Evolutionary conservation across 345 rosid genomes (phyloP).

Genomic region (Linum tenue): DNA sequence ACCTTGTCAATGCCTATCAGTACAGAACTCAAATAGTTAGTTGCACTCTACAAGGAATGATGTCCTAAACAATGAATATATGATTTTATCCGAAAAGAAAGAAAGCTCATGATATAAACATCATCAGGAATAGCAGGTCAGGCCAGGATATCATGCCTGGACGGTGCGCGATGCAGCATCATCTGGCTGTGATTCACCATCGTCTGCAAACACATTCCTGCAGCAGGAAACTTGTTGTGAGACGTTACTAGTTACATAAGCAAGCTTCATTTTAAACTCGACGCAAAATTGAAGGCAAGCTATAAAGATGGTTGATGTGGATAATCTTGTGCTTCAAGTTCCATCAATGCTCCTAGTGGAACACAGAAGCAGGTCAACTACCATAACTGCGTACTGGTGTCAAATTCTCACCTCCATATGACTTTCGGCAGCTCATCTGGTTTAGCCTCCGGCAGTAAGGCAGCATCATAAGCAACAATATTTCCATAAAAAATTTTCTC

Average conservation of each 20-base stretch:
- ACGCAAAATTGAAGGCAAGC: not conserved
- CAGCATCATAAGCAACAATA: slow-evolving; percentile 75
- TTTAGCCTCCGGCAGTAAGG: slow-evolving; percentile 19
- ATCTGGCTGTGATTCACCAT: slow-evolving; percentile 59
- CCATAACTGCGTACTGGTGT: not conserved
- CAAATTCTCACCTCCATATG: too few relatives aligned
- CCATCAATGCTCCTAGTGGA: too few relatives aligned
- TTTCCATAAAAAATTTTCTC: slow-evolving; percentile 95
- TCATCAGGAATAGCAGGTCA: not conserved
- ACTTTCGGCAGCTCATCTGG: too few relatives aligned
- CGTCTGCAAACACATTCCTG: slow-evolving; percentile 88
- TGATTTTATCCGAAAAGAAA: too few relatives aligned
- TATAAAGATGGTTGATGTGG: not conserved
- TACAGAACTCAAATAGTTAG: slow-evolving; percentile 17
- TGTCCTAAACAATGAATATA: not conserved
- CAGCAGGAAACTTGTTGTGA: slow-evolving; percentile 8
- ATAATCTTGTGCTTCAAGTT: not conserved
- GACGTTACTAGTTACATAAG: not conserved
- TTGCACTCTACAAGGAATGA: not conserved
- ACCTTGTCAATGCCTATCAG: slow-evolving; percentile 81
- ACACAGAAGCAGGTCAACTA: not conserved
- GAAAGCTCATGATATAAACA: not conserved
- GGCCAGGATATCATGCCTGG: slow-evolving; percentile 41
- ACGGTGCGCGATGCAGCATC: slow-evolving; percentile 47
- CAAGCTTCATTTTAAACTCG: too few relatives aligned